A percentile compares a stretch with the other conserved stretches of the same genome.
Evolutionary conservation across 2,329 filamentous ascomycete species (phyloP).

Genomic region (Drechslera avenae): DNA sequence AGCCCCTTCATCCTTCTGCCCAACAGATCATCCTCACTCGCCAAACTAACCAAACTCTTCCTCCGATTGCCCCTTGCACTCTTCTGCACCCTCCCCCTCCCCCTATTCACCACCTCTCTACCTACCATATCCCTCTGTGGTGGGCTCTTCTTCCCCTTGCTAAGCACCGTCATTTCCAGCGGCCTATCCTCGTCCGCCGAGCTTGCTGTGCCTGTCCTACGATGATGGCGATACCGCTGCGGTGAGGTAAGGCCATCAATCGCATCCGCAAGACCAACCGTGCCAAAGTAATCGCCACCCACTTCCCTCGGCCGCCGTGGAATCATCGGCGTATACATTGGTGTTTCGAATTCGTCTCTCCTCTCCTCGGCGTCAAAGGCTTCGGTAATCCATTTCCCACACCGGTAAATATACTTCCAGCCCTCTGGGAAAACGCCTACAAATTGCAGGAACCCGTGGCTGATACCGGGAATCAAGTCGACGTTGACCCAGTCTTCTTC

Average conservation of each 20-base stretch:
- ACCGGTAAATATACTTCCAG: slow-evolving; percentile 83
- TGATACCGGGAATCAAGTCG: slow-evolving; percentile 82
- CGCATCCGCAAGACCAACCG: slow-evolving; percentile 76
- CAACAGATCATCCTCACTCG: slow-evolving; percentile 56
- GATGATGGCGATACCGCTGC: slow-evolving; percentile 51
- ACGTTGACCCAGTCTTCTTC: slow-evolving; percentile 81
- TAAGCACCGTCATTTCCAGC: slow-evolving; percentile 71
- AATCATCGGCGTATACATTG: slow-evolving; percentile 17
- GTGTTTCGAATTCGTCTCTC: slow-evolving; percentile 17
- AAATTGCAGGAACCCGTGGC: slow-evolving; percentile 93
- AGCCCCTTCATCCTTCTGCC: slow-evolving; percentile 56
- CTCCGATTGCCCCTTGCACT: slow-evolving; percentile 38
- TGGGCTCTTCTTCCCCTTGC: slow-evolving; percentile 30
- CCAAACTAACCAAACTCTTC: slow-evolving; percentile 53
- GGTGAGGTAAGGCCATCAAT: slow-evolving; percentile 58
- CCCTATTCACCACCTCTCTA: slow-evolving; percentile 7
- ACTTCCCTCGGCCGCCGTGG: background rate
- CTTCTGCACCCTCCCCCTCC: slow-evolving; percentile 34
- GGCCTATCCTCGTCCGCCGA: slow-evolving; percentile 80
- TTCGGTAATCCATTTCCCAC: slow-evolving; percentile 80
- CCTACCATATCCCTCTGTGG: slow-evolving; percentile 8
- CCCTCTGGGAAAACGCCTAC: slow-evolving; percentile 85
- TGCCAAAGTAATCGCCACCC: slow-evolving; percentile 76
- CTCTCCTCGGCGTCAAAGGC: slow-evolving; percentile 63
- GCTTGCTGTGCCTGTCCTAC: slow-evolving; percentile 56